Percentiles rank a stretch among this genome's conserved stretches.
Conservation (phyloP, 2,329 filamentous ascomycete species). For the Emericellopsis atlantica region DNA sequence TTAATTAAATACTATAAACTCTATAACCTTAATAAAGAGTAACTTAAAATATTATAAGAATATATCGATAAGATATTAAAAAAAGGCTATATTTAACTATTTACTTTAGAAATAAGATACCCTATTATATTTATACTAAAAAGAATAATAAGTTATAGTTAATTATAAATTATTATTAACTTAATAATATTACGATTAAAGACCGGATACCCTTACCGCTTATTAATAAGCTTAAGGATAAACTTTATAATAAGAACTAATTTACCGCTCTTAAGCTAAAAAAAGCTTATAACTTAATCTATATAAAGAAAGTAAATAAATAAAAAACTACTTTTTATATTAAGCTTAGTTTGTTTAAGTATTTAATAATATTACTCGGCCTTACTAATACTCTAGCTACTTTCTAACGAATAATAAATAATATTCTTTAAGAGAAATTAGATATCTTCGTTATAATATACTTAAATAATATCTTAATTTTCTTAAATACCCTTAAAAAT, state of each 20-base stretch:
- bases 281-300: neutral
- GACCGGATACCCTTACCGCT: neutral
- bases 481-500: slow-evolving; percentile 1
- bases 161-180: neutral
- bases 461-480: neutral
- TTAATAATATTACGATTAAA: neutral
- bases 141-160: neutral
- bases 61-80: too few species aligned
- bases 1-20: too few species aligned
- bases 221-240: neutral
- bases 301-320: neutral
- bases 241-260: neutral
- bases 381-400: slow-evolving; percentile 6
- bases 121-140: too few species aligned
- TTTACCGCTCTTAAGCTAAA: too few species aligned
- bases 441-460: neutral
- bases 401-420: slow-evolving; percentile 5
- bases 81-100: too few species aligned
- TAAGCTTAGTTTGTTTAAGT: neutral
- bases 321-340: too few species aligned
- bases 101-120: too few species aligned
- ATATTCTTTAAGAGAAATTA: slow-evolving; percentile 2
- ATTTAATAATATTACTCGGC: slow-evolving; percentile 9
- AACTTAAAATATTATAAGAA: too few species aligned
- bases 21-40: too few species aligned